Percentiles rank a stretch among this genome's conserved stretches.
Conservation (phyloP, 208 protist species). For the Novymonas esmeraldas region DNA sequence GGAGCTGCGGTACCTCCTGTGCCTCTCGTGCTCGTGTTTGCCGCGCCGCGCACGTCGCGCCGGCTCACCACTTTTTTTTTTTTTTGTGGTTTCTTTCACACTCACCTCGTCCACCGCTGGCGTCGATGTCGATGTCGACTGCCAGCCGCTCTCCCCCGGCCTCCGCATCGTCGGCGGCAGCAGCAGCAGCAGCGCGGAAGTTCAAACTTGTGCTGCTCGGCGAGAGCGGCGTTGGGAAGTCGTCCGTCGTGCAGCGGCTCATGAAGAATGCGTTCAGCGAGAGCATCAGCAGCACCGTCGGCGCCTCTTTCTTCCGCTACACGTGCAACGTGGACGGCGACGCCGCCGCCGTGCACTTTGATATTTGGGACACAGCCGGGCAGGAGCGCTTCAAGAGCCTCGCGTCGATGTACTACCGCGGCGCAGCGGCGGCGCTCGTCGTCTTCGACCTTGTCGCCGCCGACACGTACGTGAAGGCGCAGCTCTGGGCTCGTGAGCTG, state of each 20-base stretch:
- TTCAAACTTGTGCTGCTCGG: slow-evolving; percentile 91
- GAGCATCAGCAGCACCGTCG: slow-evolving; percentile 77
- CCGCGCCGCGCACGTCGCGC: too few species aligned
- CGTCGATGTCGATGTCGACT: background rate
- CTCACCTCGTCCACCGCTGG: background rate
- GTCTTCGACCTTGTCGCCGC: slow-evolving; percentile 97
- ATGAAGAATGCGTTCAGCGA: slow-evolving; percentile 79
- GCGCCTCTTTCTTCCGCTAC: slow-evolving; percentile 87
- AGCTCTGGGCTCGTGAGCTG: slow-evolving; percentile 97
- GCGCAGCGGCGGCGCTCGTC: slow-evolving; percentile 90
- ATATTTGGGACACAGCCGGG: slow-evolving; percentile 93
- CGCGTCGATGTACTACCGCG: slow-evolving; percentile 93
- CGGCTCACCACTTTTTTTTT: background rate
- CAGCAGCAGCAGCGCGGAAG: slow-evolving; percentile 32
- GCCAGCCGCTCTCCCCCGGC: background rate
- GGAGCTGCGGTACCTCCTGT: background rate
- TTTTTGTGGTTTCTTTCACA: background rate
- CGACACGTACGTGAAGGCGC: slow-evolving; percentile 94
- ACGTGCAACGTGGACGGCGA: slow-evolving; percentile 59
- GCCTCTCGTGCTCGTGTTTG: background rate
- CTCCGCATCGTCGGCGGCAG: background rate
- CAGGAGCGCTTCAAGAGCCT: slow-evolving; percentile 91
- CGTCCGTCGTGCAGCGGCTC: slow-evolving; percentile 84
- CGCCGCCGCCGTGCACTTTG: slow-evolving; percentile 62
- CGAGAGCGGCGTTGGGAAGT: slow-evolving; percentile 92